Percentiles rank a stretch among this genome's conserved stretches.
phyloP scores from a whole-genome alignment of 805 yeast species.

The Ogataea philodendri region DNA sequence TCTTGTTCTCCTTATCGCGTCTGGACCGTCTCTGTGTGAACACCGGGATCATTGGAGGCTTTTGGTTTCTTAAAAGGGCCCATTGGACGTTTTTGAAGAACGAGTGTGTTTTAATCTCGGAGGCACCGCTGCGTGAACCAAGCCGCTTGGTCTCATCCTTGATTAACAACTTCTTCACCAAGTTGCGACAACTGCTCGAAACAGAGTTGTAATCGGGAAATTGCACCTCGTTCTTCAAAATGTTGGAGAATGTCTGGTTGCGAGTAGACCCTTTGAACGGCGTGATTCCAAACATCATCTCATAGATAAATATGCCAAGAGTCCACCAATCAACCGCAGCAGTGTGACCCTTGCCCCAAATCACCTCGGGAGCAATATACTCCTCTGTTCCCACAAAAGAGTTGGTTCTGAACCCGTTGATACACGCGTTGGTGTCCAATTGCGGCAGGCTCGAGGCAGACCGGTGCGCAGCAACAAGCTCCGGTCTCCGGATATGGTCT shows the following conservation, averaged over 20 bases:
- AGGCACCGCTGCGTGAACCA: conserved; percentile 93
- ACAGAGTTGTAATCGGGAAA: conserved; percentile 63
- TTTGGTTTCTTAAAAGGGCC: conserved; percentile 90
- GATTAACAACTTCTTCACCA: conserved; percentile 76
- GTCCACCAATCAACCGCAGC: conserved; percentile 99
- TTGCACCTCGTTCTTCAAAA: conserved; percentile 76
- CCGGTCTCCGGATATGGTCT: conserved; percentile 72
- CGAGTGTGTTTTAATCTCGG: conserved; percentile 87
- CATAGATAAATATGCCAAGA: conserved; percentile 85
- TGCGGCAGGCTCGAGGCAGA: conserved; percentile 49
- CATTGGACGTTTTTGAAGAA: conserved; percentile 91
- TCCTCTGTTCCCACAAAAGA: conserved; percentile 99
- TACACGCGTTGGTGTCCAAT: conserved; percentile 90
- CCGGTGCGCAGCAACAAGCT: conserved; percentile 45
- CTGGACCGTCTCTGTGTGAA: conserved; percentile 36
- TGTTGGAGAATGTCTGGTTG: conserved; percentile 84
- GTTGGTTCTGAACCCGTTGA: conserved; percentile 94
- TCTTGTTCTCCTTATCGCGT: conserved; percentile 18
- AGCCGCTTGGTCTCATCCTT: conserved; percentile 87
- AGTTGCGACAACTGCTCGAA: conserved; percentile 71
- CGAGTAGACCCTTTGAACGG: conserved; percentile 93
- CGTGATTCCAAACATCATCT: conserved; percentile 93
- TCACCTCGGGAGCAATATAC: conserved; percentile 97
- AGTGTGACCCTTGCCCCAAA: conserved; percentile 95
- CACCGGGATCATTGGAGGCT: conserved; percentile 95